Conservation (phyloP, 2,329 filamentous ascomycete species). For the Fusarium torreyae region DNA sequence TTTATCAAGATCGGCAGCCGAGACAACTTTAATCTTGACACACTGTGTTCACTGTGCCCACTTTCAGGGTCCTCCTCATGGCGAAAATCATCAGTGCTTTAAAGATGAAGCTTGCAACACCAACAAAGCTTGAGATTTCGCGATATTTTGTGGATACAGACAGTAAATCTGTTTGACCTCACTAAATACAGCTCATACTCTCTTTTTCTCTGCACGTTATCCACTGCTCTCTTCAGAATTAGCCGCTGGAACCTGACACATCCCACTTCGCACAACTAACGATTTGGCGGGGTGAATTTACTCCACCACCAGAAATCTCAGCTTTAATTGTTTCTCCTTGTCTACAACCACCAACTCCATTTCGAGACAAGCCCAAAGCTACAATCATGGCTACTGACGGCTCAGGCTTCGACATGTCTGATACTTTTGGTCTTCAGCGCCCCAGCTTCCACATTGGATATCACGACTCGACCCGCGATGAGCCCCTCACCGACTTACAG, state of each 20-base stretch:
- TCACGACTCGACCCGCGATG: constrained; percentile 75
- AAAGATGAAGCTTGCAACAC: constrained; percentile 4
- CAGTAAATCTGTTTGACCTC: background rate
- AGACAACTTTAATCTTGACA: background rate
- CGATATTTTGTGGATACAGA: background rate
- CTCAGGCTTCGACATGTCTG: constrained; percentile 43
- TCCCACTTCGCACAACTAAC: constrained; percentile 36
- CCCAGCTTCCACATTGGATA: constrained; percentile 79
- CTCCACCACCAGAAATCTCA: constrained; percentile 51
- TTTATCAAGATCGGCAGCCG: no score
- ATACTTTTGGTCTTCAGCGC: constrained; percentile 51
- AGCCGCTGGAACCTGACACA: constrained; percentile 5
- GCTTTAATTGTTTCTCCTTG: constrained; percentile 21
- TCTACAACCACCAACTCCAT: constrained; percentile 16
- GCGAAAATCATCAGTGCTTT: constrained; percentile 23
- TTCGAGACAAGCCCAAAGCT: background rate
- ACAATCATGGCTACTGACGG: constrained; percentile 47
- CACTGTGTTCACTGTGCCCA: constrained; percentile 37
- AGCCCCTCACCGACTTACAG: constrained; percentile 74
- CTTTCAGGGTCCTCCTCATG: constrained; percentile 38
- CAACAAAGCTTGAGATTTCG: background rate
- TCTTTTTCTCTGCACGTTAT: background rate
- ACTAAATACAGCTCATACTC: no score
- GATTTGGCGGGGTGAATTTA: constrained; percentile 50
- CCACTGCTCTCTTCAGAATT: background rate